These are phyloP conservation scores for Phytophthora agathidicida DNA, from an alignment of 352 stramenopile genomes.

Conservation along the genomic window DNA sequence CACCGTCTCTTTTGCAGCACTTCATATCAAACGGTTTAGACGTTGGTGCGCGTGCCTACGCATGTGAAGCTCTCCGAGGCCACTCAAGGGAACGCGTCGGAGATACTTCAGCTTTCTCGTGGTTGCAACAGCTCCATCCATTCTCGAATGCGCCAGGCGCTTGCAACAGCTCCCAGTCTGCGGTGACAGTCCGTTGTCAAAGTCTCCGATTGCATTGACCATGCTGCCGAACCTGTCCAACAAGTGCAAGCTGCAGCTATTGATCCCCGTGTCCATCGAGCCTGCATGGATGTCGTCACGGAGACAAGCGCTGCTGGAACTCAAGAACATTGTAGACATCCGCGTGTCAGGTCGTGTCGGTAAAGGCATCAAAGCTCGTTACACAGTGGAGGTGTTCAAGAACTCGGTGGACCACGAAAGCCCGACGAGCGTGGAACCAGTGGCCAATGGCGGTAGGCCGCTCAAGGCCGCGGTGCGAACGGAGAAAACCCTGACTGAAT, in stretches of 20 bases:
- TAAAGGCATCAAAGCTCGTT: slow-evolving; percentile 20
- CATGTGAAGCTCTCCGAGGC: slow-evolving; percentile 11
- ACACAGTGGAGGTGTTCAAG: slow-evolving; percentile 33
- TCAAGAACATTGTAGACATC: slow-evolving; percentile 35
- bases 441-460: neutral
- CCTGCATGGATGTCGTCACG: slow-evolving; percentile 29
- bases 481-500: slow-evolving; percentile 28
- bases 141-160: slow-evolving; percentile 29
- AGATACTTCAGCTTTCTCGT: neutral
- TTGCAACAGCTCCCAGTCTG: slow-evolving; percentile 15
- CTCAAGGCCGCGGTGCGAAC: slow-evolving; percentile 18
- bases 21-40: slow-evolving; percentile 28
- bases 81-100: slow-evolving; percentile 2
- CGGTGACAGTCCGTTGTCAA: slow-evolving; percentile 21
- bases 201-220: slow-evolving; percentile 2
- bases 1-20: slow-evolving; percentile 16
- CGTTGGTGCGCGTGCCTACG: slow-evolving; percentile 14
- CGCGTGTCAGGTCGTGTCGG: slow-evolving; percentile 24
- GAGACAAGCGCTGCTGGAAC: slow-evolving; percentile 21
- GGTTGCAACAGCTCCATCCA: neutral
- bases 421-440: slow-evolving; percentile 2
- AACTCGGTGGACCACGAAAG: slow-evolving; percentile 20
- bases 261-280: slow-evolving; percentile 37
- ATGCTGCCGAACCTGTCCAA: slow-evolving; percentile 37
- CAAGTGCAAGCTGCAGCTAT: slow-evolving; percentile 32